These are phyloP conservation scores for Clarireedia hainanense DNA, from an alignment of 2,329 filamentous ascomycete species.

Conservation along the genomic window DNA sequence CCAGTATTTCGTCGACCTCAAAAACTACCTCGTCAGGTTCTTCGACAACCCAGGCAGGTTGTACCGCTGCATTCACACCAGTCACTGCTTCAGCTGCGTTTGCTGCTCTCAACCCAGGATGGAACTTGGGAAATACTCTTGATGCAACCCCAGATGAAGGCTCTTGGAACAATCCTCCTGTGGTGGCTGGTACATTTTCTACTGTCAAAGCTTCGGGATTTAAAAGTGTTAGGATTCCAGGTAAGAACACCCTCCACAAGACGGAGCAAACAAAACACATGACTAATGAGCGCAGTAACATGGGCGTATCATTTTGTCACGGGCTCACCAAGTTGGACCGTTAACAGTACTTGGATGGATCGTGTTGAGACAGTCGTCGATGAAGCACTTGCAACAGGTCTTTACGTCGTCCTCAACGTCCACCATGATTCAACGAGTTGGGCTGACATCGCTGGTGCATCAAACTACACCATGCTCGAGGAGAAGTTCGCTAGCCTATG, in stretches of 20 bases:
- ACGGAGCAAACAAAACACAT: not conserved
- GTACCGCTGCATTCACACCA: constrained; percentile 17
- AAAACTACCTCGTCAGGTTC: not conserved
- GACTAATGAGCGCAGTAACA: constrained; percentile 36
- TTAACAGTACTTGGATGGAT: constrained; percentile 47
- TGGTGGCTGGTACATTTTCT: constrained; percentile 42
- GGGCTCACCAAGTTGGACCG: constrained; percentile 43
- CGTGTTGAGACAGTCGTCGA: constrained; percentile 51
- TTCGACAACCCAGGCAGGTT: constrained; percentile 7
- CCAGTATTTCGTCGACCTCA: not conserved
- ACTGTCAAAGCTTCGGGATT: constrained; percentile 46
- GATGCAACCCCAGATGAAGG: constrained; percentile 49
- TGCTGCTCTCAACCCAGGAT: constrained; percentile 44
- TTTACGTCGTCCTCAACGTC: constrained; percentile 49
- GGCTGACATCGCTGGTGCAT: constrained; percentile 43
- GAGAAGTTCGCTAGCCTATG: constrained; percentile 48
- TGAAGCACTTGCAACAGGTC: constrained; percentile 40
- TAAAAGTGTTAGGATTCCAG: constrained; percentile 49
- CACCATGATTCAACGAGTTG: constrained; percentile 54
- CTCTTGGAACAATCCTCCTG: constrained; percentile 49
- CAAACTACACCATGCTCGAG: constrained; percentile 45
- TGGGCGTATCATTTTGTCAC: constrained; percentile 49
- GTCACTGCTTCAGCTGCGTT: constrained; percentile 28
- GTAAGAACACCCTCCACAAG: constrained; percentile 17
- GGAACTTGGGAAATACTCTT: constrained; percentile 54